Base-by-base conservation (phyloP, 257 asterid genomes). In the Hygrophila difformis region DNA sequence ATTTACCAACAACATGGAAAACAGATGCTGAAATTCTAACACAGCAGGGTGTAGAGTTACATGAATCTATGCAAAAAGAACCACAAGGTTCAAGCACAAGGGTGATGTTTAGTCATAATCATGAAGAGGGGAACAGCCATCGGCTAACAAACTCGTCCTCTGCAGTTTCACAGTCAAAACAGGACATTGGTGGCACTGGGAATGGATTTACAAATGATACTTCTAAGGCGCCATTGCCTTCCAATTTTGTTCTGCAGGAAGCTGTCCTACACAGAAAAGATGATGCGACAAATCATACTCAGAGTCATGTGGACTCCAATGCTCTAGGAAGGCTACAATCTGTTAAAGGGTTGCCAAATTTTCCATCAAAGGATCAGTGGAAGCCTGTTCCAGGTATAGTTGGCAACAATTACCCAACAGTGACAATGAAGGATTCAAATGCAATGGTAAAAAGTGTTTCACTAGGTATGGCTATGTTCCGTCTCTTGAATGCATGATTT, bases 321-420 rank as follows among this genome's bases (percentile, higher is more conserved):
- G 33, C 53, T 56, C 73, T 56, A 20, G 82, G 77, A 45, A 75
- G 47, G 64, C 64, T 69, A 16, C 73, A 56, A 57, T 54, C 63
- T 44, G 87, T 79, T 58, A 66, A 56, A 41, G 65, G 42, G 47
- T 61, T 72, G 62, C 69, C 82, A 45, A 69, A 59, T 68, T 64
- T 76, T 43, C 71, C 67, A 17, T 48, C 34, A 19, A 79, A 78
- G 68, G 89, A 77, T 40, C 94, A 79, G 67, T 81, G 94, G 94
- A 79, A 76, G 64, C 77, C 93, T 49, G 79, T 66, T 44, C 51
- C 80, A 34, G 88, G 80, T 64, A 53, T 67, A 67, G 69, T 57
- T 63, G 70, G 71, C 63, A 91, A 65, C 60, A 72, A 67, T 63
- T 71, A 50, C 60, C 49, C 65, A 18, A 62, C 55, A 29, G 55